Conservation (phyloP, 176 grass and related monocot species). For the Oryza australiensis region DNA sequence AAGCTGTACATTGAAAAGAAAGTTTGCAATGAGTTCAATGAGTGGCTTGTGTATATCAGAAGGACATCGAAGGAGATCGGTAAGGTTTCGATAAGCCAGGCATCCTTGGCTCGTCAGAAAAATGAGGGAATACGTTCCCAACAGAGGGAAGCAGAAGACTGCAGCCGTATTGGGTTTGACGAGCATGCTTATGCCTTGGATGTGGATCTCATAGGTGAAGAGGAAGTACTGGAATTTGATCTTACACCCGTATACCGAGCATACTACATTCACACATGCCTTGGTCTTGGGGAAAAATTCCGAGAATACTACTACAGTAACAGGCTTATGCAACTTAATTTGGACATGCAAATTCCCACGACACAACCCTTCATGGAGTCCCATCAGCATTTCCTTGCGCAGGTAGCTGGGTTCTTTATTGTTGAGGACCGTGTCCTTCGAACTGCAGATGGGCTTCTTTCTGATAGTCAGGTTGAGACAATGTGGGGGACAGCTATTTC, state of each 20-base stretch:
- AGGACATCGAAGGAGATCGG: constrained; percentile 66
- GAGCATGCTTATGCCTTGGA: constrained; percentile 70
- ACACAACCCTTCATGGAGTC: constrained; percentile 72
- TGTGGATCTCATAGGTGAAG: constrained; percentile 55
- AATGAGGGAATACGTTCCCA: constrained; percentile 51
- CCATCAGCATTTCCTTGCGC: constrained; percentile 65
- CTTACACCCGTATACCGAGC: constrained; percentile 70
- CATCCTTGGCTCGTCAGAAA: constrained; percentile 50
- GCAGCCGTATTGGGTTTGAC: constrained; percentile 50
- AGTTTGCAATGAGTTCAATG: constrained; percentile 74
- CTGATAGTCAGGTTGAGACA: constrained; percentile 68
- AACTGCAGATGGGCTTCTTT: constrained; percentile 70
- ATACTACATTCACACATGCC: constrained; percentile 52
- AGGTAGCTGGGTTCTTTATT: constrained; percentile 87
- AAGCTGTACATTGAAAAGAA: constrained; percentile 79
- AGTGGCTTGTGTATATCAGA: constrained; percentile 82
- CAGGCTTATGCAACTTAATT: constrained; percentile 77
- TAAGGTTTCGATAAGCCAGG: constrained; percentile 62
- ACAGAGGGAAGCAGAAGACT: constrained; percentile 74
- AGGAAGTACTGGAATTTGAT: constrained; percentile 60
- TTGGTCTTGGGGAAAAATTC: constrained; percentile 76
- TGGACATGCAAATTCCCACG: constrained; percentile 72
- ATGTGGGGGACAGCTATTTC: constrained; percentile 65
- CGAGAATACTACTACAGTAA: constrained; percentile 74
- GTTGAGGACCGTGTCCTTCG: constrained; percentile 67